Evolutionary conservation across 805 yeast genomes (phyloP), one percentile per base, ranked within the genome.

Genomic region (Lipomyces japonicus): DNA sequence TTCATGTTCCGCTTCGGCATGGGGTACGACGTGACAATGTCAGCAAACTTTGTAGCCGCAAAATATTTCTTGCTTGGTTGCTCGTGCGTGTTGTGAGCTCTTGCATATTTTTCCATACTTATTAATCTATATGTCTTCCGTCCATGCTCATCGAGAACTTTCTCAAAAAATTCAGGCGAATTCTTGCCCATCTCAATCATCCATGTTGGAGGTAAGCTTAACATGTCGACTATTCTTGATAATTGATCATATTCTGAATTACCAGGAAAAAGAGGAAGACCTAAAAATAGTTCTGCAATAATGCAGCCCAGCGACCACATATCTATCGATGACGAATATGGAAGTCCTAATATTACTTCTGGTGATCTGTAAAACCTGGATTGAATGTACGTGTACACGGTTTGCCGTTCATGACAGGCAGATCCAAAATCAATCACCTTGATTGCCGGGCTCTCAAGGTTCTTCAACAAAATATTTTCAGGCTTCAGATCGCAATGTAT

Each of bases 241-340:
- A 95, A 71, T 68, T 91, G 97, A 65, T 91, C 89, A 67, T 82
- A 93, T 67, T 93, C 98, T 0, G 96, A 86, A 2, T 89, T 77
- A 2, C 98, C 98, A 0, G 98, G 97, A 61, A 91, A 88, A 59
- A 91, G 74, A 1, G 98, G 98, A 48, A 91, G 74, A 0, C 98
- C 98, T 44, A 91, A 68, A 59, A 85, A 90, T 42, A 91, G 71
- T 67, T 93, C 99, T 1, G 93, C 95, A 30, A 88, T 79, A 44
- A 93, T 87, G 65, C 97, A 86, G 0, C 96, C 98, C 39, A 90
- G 71, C 0, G 97, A 91, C 99, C 99, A 93, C 81, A 91, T 88
- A 66, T 91, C 98, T 46, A 93, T 91, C 4, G 95, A 81, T 7
- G 95, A 80, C 0, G 96, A 85, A 64, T 93, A 56, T 12, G 96